These are phyloP conservation scores for Colletotrichum sp. DNA, from an alignment of 2,329 filamentous ascomycete genomes.

Conservation along the genomic window DNA sequence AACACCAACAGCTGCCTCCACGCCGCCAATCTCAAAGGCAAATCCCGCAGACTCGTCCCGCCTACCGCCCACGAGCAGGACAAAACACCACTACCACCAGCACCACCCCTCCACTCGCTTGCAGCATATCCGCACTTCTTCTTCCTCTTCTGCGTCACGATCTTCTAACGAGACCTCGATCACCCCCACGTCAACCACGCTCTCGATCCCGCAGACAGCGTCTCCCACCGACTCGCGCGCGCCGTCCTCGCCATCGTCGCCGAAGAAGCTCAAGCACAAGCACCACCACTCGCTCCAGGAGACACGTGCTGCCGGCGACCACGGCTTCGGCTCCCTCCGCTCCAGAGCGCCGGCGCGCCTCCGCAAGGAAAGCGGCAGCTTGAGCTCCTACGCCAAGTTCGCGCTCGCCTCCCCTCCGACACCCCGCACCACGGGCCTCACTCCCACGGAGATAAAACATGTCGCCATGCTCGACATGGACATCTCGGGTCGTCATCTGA, in stretches of 20 bases:
- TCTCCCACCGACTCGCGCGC: slow-evolving; percentile 14
- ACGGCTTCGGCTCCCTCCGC: not conserved
- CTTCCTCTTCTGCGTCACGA: slow-evolving; percentile 30
- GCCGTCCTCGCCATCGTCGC: slow-evolving; percentile 24
- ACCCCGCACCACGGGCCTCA: not conserved
- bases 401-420: slow-evolving; percentile 1
- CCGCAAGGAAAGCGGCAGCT: slow-evolving; percentile 17
- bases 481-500: slow-evolving; percentile 16
- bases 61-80: not conserved
- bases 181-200: slow-evolving; percentile 11
- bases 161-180: slow-evolving; percentile 26
- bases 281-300: slow-evolving; percentile 14
- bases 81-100: not conserved
- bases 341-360: slow-evolving; percentile 2
- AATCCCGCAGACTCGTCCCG: slow-evolving; percentile 4
- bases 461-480: slow-evolving; percentile 38
- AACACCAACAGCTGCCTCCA: slow-evolving; percentile 25
- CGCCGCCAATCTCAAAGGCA: not conserved
- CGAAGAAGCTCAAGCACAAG: slow-evolving; percentile 9
- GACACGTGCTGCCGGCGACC: not conserved
- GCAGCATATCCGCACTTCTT: slow-evolving; percentile 35
- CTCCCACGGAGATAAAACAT: slow-evolving; percentile 37
- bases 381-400: slow-evolving; percentile 5
- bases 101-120: slow-evolving; percentile 9
- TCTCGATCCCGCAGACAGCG: slow-evolving; percentile 9